Percentiles rank a stretch among this genome's conserved stretches.
phyloP scores from a whole-genome alignment of 257 asterid species.

The Cynanchum wilfordii region DNA sequence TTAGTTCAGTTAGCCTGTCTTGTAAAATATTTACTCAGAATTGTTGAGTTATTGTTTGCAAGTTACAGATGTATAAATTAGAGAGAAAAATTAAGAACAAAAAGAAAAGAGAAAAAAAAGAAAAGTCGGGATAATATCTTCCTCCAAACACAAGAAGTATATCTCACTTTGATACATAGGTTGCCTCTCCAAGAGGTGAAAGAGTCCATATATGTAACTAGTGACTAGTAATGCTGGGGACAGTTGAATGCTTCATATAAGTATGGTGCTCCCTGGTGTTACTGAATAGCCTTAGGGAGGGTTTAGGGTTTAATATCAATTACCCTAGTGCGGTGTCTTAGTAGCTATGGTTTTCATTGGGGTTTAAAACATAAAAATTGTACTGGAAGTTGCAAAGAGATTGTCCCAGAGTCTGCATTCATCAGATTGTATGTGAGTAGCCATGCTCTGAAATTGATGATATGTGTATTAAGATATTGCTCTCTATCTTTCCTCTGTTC shows the following conservation, averaged over 20 bases:
- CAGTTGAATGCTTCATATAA: neutral
- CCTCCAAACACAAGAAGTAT: neutral
- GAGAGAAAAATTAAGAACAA: neutral
- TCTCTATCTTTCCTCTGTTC: neutral
- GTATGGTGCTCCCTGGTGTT: neutral
- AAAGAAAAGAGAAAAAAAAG: neutral
- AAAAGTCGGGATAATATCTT: neutral
- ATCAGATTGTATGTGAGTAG: neutral
- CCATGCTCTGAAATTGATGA: neutral
- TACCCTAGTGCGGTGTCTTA: neutral
- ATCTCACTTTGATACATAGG: neutral
- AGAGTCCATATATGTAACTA: neutral
- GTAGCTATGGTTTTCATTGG: neutral
- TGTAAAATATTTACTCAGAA: too few species aligned
- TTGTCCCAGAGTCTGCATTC: neutral
- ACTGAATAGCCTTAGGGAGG: neutral
- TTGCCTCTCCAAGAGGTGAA: neutral
- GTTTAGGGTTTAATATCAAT: neutral
- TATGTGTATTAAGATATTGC: neutral
- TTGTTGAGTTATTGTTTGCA: neutral
- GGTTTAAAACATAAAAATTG: neutral
- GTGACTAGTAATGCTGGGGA: neutral
- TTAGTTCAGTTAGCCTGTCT: neutral
- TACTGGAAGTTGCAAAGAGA: neutral
- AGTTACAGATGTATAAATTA: neutral